A percentile compares a stretch with the other conserved stretches of the same genome.
Evolutionary conservation across 768 basidiomycete species (phyloP).

Genomic region (Leccinum boreale): DNA sequence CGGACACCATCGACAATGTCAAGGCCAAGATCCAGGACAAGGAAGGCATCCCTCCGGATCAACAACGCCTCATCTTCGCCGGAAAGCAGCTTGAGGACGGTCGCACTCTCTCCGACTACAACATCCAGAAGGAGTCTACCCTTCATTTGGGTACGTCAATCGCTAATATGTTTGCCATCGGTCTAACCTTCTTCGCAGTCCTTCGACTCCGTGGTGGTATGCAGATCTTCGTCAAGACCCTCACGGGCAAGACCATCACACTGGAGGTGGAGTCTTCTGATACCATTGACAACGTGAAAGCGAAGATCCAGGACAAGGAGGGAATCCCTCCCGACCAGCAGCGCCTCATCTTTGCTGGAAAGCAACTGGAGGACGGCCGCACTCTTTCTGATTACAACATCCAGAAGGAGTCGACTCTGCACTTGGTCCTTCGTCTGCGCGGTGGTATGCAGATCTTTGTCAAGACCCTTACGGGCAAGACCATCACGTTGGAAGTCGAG

Average conservation of each 20-base stretch:
- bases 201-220: constrained; percentile 87
- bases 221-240: constrained; percentile 88
- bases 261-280: constrained; percentile 91
- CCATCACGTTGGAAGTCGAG: constrained; percentile 74
- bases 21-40: constrained; percentile 94
- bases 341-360: constrained; percentile 89
- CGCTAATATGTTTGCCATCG: rapidly evolving
- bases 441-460: constrained; percentile 74
- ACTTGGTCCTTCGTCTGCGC: constrained; percentile 70
- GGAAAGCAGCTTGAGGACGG: constrained; percentile 93
- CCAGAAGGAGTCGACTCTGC: constrained; percentile 79
- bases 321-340: constrained; percentile 85
- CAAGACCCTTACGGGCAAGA: constrained; percentile 73
- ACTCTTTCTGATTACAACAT: constrained; percentile 82
- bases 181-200: constrained; percentile 33
- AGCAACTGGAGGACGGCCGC: constrained; percentile 92
- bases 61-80: constrained; percentile 88
- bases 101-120: constrained; percentile 86
- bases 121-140: constrained; percentile 88
- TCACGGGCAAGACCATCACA: constrained; percentile 91
- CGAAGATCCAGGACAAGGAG: constrained; percentile 81
- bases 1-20: constrained; percentile 84
- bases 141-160: constrained; percentile 39
- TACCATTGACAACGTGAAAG: constrained; percentile 89
- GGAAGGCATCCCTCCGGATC: constrained; percentile 85